A percentile compares a stretch with the other conserved stretches of the same genome.
Evolutionary conservation across 495 filamentous ascomycete genomes (phyloP).

Genomic region (Thozetella sp.): DNA sequence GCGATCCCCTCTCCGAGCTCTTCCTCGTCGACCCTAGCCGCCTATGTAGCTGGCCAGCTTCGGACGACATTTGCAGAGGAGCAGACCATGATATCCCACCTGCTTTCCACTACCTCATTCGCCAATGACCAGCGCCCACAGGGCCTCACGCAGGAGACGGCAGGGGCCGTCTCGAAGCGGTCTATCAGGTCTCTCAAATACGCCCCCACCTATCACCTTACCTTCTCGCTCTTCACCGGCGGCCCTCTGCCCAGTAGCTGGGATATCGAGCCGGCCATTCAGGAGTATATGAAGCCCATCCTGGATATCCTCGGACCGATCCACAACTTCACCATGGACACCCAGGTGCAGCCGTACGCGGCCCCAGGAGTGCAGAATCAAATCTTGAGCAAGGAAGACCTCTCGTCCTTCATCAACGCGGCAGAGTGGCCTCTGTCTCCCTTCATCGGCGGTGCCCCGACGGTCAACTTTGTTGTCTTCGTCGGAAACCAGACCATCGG

Average conservation of each 20-base stretch:
- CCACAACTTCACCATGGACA: conserved; percentile 96
- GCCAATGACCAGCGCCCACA: conserved; percentile 47
- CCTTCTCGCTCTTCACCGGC: conserved; percentile 91
- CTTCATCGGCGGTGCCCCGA: conserved; percentile 89
- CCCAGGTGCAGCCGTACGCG: conserved; percentile 93
- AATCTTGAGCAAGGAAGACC: conserved; percentile 81
- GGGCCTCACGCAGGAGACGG: conserved; percentile 36
- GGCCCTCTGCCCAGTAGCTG: conserved; percentile 78
- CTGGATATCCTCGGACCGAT: conserved; percentile 76
- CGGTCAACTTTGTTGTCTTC: conserved; percentile 93
- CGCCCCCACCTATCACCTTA: conserved; percentile 91
- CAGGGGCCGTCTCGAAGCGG: conserved; percentile 51
- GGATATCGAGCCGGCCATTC: conserved; percentile 85
- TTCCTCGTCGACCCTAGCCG: conserved; percentile 73
- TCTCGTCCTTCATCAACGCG: conserved; percentile 94
- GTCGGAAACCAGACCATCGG: conserved; percentile 59
- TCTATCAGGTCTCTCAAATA: conserved; percentile 87
- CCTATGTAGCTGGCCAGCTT: conserved; percentile 78
- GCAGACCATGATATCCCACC: conserved; percentile 82
- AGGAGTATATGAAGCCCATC: conserved; percentile 80
- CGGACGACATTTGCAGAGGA: conserved; percentile 85
- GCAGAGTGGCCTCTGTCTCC: conserved; percentile 97
- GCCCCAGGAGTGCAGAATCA: conserved; percentile 67
- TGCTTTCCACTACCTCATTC: conserved; percentile 65
- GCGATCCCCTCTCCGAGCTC: conserved; percentile 70